Evolutionary conservation across 352 stramenopile genomes (phyloP), one percentile per base, ranked within the genome.

Genomic region (Globisporangium paddicum): DNA sequence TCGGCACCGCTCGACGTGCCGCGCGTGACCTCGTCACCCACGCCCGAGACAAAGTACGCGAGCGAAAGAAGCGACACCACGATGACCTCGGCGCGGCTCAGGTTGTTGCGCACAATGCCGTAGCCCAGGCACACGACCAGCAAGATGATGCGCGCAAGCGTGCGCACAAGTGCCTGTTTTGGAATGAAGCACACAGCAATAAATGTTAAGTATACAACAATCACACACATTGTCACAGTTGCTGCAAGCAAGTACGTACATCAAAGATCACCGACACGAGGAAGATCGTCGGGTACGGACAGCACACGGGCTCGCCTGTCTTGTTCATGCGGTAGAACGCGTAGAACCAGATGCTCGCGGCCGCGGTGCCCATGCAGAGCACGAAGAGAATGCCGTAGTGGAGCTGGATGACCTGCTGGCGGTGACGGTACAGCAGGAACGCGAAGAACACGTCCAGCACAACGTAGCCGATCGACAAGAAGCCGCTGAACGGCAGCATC

Each of bases 101-200:
- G 54, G n/a, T 72, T 57, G 57, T 77, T 73, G 55, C 81, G 77
- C 21, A 94, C 86, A 56, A 97, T 96, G 38, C 89, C 89, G 58
- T 97, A 97, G 30, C 89, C 89, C n/a, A 97, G 72, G 49, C 89
- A 97, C 42, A 96, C 87, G 34, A 96, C 70, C 5, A 97, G 67
- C 46, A 97, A 64, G 21, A 97, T 77, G 32, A 95, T 65, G 37
- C 89, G 86, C 18, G 84, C 86, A n/a, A 95, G 66, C 10, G 89
- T 96, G 21, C 86, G 85, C 59, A 95, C 84, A 25, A 89, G 63
- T 2, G 79, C 81, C 82, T 92, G 32, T 35, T 37, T 51, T 32
- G 26, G n/a, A n/a, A n/a, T n/a, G n/a, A 19, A 18, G 11, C 26
- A 45, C n/a, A 55, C n/a, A n/a, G n/a, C n/a, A n/a, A n/a, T n/a